phyloP scores from a whole-genome alignment of 352 stramenopile species.

The Thalassiosira exigua region DNA sequence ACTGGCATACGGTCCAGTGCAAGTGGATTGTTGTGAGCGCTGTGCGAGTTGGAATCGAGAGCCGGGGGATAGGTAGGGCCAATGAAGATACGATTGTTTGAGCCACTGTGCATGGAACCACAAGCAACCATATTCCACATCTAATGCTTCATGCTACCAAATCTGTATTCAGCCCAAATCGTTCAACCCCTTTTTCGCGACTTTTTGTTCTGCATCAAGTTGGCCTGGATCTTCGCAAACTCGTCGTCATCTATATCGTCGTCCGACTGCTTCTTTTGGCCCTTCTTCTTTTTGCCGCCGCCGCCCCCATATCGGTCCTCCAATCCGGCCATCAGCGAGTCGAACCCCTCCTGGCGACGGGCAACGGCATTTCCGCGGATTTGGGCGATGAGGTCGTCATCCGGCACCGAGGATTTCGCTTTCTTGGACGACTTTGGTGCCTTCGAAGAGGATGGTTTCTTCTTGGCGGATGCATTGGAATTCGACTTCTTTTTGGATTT shows the following conservation, averaged over 20 bases:
- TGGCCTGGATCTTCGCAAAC: conserved; percentile 74
- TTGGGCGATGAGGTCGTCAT: conserved; percentile 69
- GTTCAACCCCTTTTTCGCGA: conserved; percentile 1
- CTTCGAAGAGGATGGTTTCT: conserved; percentile 26
- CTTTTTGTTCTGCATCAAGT: conserved; percentile 67
- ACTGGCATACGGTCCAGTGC: too few species aligned
- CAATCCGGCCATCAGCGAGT: conserved; percentile 62
- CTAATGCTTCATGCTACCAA: neutral
- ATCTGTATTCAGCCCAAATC: neutral
- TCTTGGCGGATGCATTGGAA: conserved; percentile 28
- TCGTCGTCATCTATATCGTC: conserved; percentile 65
- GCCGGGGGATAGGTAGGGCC: too few species aligned
- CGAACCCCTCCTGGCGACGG: conserved; percentile 47
- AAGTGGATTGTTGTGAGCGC: too few species aligned
- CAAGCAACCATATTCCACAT: too few species aligned
- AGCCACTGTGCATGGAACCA: too few species aligned
- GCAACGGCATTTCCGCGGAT: conserved; percentile 68
- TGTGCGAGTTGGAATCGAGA: too few species aligned
- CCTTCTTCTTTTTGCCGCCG: conserved; percentile 43
- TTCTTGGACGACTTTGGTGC: conserved; percentile 46
- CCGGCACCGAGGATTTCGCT: conserved; percentile 13
- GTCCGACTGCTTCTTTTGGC: conserved; percentile 44
- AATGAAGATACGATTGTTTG: too few species aligned
- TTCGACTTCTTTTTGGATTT: conserved; percentile 5
- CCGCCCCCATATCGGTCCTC: conserved; percentile 69